phyloP scores from a whole-genome alignment of 805 yeast species.

The Lachancea sp. region DNA sequence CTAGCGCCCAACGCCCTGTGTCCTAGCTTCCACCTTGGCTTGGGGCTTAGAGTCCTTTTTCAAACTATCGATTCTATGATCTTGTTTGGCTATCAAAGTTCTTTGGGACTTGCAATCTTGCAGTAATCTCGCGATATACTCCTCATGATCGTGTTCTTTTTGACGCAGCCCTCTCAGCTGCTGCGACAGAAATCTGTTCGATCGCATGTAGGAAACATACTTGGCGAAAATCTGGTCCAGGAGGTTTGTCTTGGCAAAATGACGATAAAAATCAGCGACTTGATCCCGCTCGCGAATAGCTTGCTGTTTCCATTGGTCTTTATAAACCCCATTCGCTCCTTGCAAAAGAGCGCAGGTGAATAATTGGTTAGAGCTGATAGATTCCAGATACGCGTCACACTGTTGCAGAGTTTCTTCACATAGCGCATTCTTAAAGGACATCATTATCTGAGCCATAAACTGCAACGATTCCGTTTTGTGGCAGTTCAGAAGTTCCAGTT shows the following conservation, averaged over 20 bases:
- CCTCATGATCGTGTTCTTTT: constrained; percentile 11
- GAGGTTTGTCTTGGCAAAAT: constrained; percentile 18
- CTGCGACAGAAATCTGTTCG: constrained; percentile 20
- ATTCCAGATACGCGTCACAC: constrained; percentile 16
- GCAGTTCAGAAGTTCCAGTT: constrained; percentile 17
- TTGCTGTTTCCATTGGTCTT: constrained; percentile 3
- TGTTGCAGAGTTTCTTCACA: constrained; percentile 15
- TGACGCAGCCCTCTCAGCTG: constrained; percentile 19
- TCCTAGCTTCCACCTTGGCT: background rate
- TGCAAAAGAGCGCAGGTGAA: constrained; percentile 5
- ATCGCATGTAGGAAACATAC: constrained; percentile 19
- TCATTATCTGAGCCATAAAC: constrained; percentile 27
- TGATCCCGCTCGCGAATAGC: constrained; percentile 10
- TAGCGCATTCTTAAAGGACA: constrained; percentile 20
- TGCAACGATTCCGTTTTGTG: constrained; percentile 23
- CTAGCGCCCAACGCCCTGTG: too few relatives aligned
- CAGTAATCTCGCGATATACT: constrained; percentile 8
- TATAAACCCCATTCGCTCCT: constrained; percentile 1
- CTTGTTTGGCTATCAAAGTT: constrained; percentile 3
- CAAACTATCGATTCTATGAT: background rate
- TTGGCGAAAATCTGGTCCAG: constrained; percentile 21
- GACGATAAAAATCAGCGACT: constrained; percentile 15
- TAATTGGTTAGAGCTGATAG: constrained; percentile 10
- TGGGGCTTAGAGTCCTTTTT: background rate
- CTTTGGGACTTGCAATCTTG: constrained; percentile 9